Evolutionary conservation across 345 rosid genomes (phyloP), one percentile per base, ranked within the genome.

Genomic region (Eucalyptus viminalis): DNA sequence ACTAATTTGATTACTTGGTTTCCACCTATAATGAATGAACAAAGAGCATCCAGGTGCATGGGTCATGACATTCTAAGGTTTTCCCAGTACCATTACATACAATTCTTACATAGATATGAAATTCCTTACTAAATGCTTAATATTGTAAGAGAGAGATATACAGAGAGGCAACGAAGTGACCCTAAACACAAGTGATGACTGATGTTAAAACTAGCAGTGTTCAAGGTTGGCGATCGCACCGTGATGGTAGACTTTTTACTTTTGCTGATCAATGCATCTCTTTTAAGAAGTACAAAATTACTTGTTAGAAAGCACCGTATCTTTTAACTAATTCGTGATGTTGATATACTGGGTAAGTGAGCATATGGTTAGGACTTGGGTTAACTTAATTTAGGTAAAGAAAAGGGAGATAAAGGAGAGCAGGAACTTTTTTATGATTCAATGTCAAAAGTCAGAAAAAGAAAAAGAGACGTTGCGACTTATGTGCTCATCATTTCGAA

Each of bases 131-230:
- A 11, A 6, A 40, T 40, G 47, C 15, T 76, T 14, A 11, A 21
- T 40, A 37, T 76, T 6, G 47, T 21, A 6, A 6, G 4, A 6
- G 83, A 6, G 83, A 40, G 25, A 27, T 15, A 37, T 14, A 11
- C 1, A 3, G 3, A 11, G 47, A 14, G 3, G 21, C 21, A 65
- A n/a, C 1, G 0, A 4, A 0, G 27, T 37, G 27, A 76, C 8
- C 27, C 15, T 44, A 76, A 76, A 19, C 45, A 76, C 3, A 76
- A 4, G 14, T 6, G 27, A 37, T 21, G 27, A 11, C 15, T 14
- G 3, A 11, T 7, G 15, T 2, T 10, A 7, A 8, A 76, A 40
- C 14, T 11, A 37, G 5, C 5, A 2, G 3, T 11, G 15, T 76
- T 40, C 1, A 11, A 40, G 85, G 1, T 21, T 21, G 3, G 9